Base-by-base conservation (phyloP, 2,329 filamentous ascomycete species). In the Penicillium sp. region DNA sequence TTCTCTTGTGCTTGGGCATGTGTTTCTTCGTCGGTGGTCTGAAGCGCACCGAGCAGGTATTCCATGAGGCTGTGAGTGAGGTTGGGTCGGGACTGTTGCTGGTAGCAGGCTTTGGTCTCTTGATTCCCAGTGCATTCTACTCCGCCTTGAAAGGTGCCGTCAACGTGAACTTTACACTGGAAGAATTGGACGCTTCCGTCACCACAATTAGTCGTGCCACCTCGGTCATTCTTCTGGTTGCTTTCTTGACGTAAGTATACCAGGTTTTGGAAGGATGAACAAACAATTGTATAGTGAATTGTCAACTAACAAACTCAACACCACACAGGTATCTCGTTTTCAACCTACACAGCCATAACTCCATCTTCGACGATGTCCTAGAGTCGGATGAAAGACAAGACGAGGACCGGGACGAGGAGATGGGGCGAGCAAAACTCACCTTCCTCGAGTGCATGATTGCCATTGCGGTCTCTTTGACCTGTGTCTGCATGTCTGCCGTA, bases 1-100 rank as follows among this genome's bases (percentile, higher is more conserved):
- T 94, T 75, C 75, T 95, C 40, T 79, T 95, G 1, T 95, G 91
- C 63, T 75, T 95, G 23, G 91, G 91, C 0, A 67, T 87, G 48
- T 94, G 90, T 70, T 95, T 96, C 77, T 85, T 93, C 57, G 82
- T 86, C 19, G 90, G 90, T 36, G 91, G 91, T 8, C 61, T 93
- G 31, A 78, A 80, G 50, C 83, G 87, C 28, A 80, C 89, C 5
- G 84, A 89, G 61, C 73, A 91, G 62, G 79, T 78, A 14, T 94
- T 95, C 68, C 87, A 89, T 66, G 84, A 88, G 54, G 86, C 87
- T 4, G 83, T 95, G 52, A 89, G 87, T 60, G 91, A 96, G 73
- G 88, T 89, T 7, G 91, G 91, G 16, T 90, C 84, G 44, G 90
- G 89, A 1, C 72, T 95, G 44, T 77, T 95, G 19, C 78, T 95